Base-by-base conservation (phyloP, 2,329 filamentous ascomycete genomes). In the Neonectria ditissima region DNA sequence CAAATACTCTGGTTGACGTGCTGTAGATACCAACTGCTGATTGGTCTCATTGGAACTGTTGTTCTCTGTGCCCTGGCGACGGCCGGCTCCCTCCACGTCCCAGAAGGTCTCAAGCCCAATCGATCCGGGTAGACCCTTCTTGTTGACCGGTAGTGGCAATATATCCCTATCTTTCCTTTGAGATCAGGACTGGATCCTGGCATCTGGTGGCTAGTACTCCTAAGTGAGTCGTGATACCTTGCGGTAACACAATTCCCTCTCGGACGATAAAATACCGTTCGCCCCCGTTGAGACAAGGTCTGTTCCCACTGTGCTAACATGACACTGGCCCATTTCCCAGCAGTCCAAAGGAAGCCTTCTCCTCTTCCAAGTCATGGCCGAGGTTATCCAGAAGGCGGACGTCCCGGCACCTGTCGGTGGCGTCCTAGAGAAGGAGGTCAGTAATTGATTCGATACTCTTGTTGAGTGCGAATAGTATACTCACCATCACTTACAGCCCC, bases 391-490 rank as follows among this genome's bases (percentile, higher is more conserved):
- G 20, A 47, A 50, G 47, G 18, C 26, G n/a, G 47, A 50, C 47
- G 28, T 28, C 47, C 28, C 28, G 47, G 47, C 26, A 0, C 16
- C 26, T 20, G 47, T 28, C 47, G 28, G 47, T 5, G 47, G 47
- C 47, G n/a, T 50, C 47, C 26, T 50, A 11, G 47, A 50, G 47
- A 50, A 34, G 18, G 47, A 50, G 47, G 47, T 50, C 26, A 11
- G 28, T 32, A 6, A 1, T 32, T 18, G n/a, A 20, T 50, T 11
- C n/a, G 8, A 13, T 20, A 22, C 11, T 30, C 8, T n/a, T 48
- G 9, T 13, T 16, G 4, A 30, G 9, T 32, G n/a, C 18, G 11
- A 30, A 20, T 10, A 16, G 16, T 32, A 10, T 50, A 7, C 47
- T 50, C 26, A 50, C 47, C 5, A 5, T 50, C 10, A 8, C 13